Percentiles rank a stretch among this genome's conserved stretches.
These are phyloP conservation scores for Phytomonas serpens DNA, from an alignment of 208 protist genomes.

Conservation along the genomic window DNA sequence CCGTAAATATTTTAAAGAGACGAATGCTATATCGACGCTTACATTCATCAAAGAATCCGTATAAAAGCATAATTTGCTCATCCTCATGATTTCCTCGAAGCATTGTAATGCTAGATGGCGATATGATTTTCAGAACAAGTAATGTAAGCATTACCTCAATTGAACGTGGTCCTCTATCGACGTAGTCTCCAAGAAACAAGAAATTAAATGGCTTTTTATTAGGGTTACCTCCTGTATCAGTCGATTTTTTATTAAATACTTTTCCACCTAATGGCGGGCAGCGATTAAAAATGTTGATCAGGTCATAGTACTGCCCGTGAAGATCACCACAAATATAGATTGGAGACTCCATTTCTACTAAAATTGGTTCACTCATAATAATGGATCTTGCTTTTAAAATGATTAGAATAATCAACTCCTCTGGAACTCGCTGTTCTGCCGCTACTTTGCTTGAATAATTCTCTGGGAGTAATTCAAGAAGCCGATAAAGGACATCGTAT, in stretches of 20 bases:
- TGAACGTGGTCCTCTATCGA: conserved; percentile 93
- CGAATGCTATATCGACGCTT: conserved; percentile 95
- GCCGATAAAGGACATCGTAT: conserved; percentile 64
- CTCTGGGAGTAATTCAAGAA: conserved; percentile 61
- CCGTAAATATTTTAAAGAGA: conserved; percentile 98
- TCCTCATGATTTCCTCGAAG: conserved; percentile 94
- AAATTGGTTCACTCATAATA: conserved; percentile 58
- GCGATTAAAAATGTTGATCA: conserved; percentile 93
- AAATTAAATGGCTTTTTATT: neutral
- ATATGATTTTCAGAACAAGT: conserved; percentile 85
- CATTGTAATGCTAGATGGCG: conserved; percentile 84
- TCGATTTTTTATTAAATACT: conserved; percentile 17
- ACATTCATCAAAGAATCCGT: conserved; percentile 99
- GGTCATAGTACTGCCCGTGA: conserved; percentile 97
- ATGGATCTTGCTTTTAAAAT: conserved; percentile 39
- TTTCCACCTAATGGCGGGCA: conserved; percentile 53
- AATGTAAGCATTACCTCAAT: conserved; percentile 88
- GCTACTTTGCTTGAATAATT: conserved; percentile 45
- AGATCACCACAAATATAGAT: conserved; percentile 97
- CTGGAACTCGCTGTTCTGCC: conserved; percentile 53
- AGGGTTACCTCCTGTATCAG: conserved; percentile 35
- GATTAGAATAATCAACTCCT: conserved; percentile 59
- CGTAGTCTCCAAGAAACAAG: conserved; percentile 99
- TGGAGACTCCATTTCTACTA: conserved; percentile 66
- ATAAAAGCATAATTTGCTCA: conserved; percentile 98